These are phyloP conservation scores for Pisolithus marmoratus DNA, from an alignment of 768 basidiomycete genomes.

Conservation along the genomic window DNA sequence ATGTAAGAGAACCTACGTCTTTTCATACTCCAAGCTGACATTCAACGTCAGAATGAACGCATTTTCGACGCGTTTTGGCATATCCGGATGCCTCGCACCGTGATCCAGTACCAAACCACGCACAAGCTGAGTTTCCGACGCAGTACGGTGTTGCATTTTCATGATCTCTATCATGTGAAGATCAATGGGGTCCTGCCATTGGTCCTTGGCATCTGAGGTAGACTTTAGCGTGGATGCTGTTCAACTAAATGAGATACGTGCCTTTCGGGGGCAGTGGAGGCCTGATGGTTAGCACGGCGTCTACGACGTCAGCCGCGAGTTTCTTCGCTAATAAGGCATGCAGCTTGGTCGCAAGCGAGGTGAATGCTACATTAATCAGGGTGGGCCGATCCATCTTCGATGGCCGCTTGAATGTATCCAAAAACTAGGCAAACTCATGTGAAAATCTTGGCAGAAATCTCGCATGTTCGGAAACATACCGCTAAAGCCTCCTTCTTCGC, in stretches of 20 bases:
- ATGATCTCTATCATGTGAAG: conserved; percentile 99
- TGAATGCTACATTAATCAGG: conserved; percentile 88
- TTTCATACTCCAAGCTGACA: conserved; percentile 97
- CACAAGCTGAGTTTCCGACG: conserved; percentile 93
- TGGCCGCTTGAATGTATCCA: conserved; percentile 83
- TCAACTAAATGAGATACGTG: conserved; percentile 24
- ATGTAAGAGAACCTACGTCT: conserved; percentile 69
- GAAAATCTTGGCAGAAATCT: conserved; percentile 12
- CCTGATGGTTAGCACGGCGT: conserved; percentile 87
- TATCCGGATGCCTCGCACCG: conserved; percentile 95
- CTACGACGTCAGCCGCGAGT: conserved; percentile 89
- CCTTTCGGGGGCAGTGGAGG: conserved; percentile 60
- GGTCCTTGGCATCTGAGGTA: conserved; percentile 50
- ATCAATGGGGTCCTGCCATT: conserved; percentile 87
- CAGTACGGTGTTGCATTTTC: conserved; percentile 99
- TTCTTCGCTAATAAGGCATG: conserved; percentile 76
- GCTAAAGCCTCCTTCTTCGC: conserved; percentile 93
- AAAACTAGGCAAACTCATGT: conserved; percentile 54
- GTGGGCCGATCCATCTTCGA: conserved; percentile 81
- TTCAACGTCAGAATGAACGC: conserved; percentile 93
- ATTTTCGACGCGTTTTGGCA: conserved; percentile 98
- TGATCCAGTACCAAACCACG: conserved; percentile 96
- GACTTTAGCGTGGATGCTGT: conserved; percentile 25
- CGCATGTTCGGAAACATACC: conserved; percentile 43
- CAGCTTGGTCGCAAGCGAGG: conserved; percentile 94